These are phyloP conservation scores for Coniosporium tulheliwenetii DNA, from an alignment of 2,329 filamentous ascomycete species.

Conservation along the genomic window DNA sequence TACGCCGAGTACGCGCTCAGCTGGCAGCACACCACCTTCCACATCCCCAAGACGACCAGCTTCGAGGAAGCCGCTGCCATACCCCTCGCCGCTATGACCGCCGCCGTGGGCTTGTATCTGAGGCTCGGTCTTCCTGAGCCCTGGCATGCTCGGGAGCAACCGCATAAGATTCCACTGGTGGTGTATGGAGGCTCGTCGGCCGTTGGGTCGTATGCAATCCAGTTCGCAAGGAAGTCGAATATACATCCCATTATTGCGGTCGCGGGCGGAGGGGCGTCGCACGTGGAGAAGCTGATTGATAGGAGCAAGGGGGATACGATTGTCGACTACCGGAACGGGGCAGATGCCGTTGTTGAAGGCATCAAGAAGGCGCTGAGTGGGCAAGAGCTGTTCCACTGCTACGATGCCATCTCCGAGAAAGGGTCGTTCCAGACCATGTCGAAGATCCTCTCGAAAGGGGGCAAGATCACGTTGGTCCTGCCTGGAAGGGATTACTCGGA, in stretches of 20 bases:
- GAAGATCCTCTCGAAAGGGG: constrained; percentile 24
- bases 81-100: constrained; percentile 29
- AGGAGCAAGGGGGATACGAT: constrained; percentile 23
- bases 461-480: constrained; percentile 24
- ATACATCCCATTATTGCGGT: constrained; percentile 27
- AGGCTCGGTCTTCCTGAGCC: constrained; percentile 26
- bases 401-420: constrained; percentile 42
- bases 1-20: constrained; percentile 48
- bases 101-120: constrained; percentile 27
- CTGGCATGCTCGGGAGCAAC: constrained; percentile 16
- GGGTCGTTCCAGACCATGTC: constrained; percentile 26
- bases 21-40: constrained; percentile 40
- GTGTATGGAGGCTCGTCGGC: constrained; percentile 26
- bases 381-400: constrained; percentile 32
- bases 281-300: constrained; percentile 22
- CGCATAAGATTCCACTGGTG: constrained; percentile 12
- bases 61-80: constrained; percentile 36
- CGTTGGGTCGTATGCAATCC: constrained; percentile 24
- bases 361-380: constrained; percentile 29
- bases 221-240: constrained; percentile 21
- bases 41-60: constrained; percentile 30
- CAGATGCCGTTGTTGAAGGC: constrained; percentile 31
- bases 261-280: constrained; percentile 20
- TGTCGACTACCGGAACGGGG: constrained; percentile 39
- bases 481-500: constrained; percentile 12